phyloP scores from a whole-genome alignment of 2,329 filamentous ascomycete genomes.

The Cladosporium sp. region DNA sequence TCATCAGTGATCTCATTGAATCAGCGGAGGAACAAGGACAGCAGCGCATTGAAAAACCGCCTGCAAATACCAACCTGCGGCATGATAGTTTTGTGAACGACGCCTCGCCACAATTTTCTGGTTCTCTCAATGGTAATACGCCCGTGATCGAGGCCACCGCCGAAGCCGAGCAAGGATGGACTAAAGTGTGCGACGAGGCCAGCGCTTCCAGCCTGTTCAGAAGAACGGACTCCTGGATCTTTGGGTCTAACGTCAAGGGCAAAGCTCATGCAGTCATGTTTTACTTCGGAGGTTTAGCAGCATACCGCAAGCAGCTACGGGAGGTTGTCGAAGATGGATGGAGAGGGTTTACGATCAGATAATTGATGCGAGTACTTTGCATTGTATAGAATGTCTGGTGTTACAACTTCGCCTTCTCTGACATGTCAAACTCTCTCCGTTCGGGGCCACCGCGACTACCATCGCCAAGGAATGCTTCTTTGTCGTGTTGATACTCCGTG shows the following conservation, averaged over 20 bases:
- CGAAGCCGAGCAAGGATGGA: slow-evolving; percentile 34
- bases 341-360: slow-evolving; percentile 21
- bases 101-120: neutral
- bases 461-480: slow-evolving; percentile 7
- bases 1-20: slow-evolving; percentile 30
- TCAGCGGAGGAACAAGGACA: slow-evolving; percentile 20
- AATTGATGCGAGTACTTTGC: neutral
- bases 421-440: slow-evolving; percentile 6
- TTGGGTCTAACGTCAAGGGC: slow-evolving; percentile 30
- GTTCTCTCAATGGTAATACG: neutral
- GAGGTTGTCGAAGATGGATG: slow-evolving; percentile 19
- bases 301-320: slow-evolving; percentile 20
- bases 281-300: slow-evolving; percentile 24
- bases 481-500: slow-evolving; percentile 7
- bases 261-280: slow-evolving; percentile 26
- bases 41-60: neutral
- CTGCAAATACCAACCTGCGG: neutral
- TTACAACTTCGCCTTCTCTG: slow-evolving; percentile 9
- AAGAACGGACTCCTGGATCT: slow-evolving; percentile 30
- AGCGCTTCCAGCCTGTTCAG: slow-evolving; percentile 28
- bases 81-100: slow-evolving; percentile 7
- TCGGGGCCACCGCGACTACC: slow-evolving; percentile 11
- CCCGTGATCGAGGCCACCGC: slow-evolving; percentile 30
- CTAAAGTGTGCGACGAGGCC: slow-evolving; percentile 26
- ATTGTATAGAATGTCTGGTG: neutral